Conservation (phyloP, 257 asterid species). For the Coffea canephora region DNA sequence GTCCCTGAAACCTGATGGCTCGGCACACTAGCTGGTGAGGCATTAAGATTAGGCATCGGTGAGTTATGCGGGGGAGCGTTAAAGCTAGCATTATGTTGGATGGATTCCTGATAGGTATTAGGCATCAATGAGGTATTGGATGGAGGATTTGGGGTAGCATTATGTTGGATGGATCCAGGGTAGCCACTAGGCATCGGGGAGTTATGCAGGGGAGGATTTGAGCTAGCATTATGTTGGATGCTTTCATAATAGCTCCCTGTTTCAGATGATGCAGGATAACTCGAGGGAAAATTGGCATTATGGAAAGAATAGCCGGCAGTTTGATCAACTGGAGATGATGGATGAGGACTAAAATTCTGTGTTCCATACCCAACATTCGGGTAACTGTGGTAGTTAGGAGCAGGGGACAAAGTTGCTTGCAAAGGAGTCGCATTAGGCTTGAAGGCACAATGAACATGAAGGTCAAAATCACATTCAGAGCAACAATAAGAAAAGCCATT, state of each 20-base stretch:
- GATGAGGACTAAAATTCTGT: constrained; percentile 14
- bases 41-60: neutral
- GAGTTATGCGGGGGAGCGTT: neutral
- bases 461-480: constrained; percentile 65
- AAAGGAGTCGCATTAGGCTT: constrained; percentile 6
- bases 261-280: neutral
- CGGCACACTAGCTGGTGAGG: neutral
- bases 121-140: neutral
- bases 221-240: neutral
- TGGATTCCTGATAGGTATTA: neutral
- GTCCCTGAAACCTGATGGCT: neutral
- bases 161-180: neutral
- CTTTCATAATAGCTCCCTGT: neutral
- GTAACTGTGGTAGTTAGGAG: constrained; percentile 17
- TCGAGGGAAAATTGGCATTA: neutral
- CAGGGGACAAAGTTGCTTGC: constrained; percentile 17
- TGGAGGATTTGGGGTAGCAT: neutral
- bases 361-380: neutral
- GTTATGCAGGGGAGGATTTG: neutral
- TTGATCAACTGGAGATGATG: neutral
- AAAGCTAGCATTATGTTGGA: neutral
- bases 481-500: constrained; percentile 55
- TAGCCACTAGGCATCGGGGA: neutral
- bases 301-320: neutral
- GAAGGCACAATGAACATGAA: constrained; percentile 64